Conservation (phyloP, 2,329 filamentous ascomycete species). For the Fusarium sp. region DNA sequence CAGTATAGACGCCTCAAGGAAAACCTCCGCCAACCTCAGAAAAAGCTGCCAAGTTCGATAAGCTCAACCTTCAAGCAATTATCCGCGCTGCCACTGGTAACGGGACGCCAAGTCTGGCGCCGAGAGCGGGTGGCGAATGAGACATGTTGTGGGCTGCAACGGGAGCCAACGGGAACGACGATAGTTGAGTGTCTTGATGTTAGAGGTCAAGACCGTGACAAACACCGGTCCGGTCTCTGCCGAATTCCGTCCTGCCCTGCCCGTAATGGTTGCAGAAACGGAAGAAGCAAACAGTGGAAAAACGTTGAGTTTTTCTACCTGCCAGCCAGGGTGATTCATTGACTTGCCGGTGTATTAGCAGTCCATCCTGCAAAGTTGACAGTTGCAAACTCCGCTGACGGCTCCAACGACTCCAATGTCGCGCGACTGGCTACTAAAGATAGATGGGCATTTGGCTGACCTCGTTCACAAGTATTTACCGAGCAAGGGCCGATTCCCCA, state of each 20-base stretch:
- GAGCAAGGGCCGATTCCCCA: constrained; percentile 22
- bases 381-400: not conserved
- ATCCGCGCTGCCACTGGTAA: constrained; percentile 16
- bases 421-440: not conserved
- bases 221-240: constrained; percentile 23
- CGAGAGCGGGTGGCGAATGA: constrained; percentile 28
- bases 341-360: not conserved
- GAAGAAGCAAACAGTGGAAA: constrained; percentile 3
- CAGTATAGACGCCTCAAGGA: constrained; percentile 9
- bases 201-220: constrained; percentile 1
- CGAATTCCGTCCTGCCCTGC: constrained; percentile 1
- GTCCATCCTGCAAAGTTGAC: not conserved
- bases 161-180: constrained; percentile 27
- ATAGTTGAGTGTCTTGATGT: not conserved
- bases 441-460: constrained; percentile 3
- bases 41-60: constrained; percentile 19
- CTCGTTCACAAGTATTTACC: constrained; percentile 6
- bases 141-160: not conserved
- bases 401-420: constrained; percentile 9
- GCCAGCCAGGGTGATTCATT: not conserved
- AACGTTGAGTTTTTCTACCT: not conserved
- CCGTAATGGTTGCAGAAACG: constrained; percentile 24
- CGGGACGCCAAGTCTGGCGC: constrained; percentile 19
- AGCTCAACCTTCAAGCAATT: constrained; percentile 15
- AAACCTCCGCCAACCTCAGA: constrained; percentile 5